phyloP scores from a whole-genome alignment of 257 asterid genomes.

The Mentha longifolia region DNA sequence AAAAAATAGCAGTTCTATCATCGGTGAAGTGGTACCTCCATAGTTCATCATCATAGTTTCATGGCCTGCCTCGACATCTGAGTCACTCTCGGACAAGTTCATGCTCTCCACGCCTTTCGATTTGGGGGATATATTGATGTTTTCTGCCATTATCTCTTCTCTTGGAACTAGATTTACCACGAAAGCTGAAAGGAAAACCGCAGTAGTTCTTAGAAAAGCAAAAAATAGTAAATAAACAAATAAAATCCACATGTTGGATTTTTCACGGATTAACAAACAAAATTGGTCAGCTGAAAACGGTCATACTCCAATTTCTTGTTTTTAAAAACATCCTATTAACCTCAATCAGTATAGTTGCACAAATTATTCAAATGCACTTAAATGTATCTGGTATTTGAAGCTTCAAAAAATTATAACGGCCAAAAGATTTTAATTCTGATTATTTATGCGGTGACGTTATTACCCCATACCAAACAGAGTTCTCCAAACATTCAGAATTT shows the following conservation, averaged over 20 bases:
- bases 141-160: constrained; percentile 45
- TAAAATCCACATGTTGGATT: neutral
- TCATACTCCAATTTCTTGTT: neutral
- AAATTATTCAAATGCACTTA: neutral
- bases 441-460: neutral
- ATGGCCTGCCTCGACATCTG: constrained; percentile 49
- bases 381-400: neutral
- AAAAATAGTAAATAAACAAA: neutral
- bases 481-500: neutral
- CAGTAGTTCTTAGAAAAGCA: neutral
- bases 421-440: constrained; percentile 3
- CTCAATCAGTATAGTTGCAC: neutral
- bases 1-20: neutral
- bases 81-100: constrained; percentile 48
- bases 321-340: constrained; percentile 4
- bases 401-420: neutral
- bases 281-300: neutral
- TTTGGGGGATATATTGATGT: constrained; percentile 63
- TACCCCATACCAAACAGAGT: constrained; percentile 5
- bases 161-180: constrained; percentile 53
- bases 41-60: constrained; percentile 37
- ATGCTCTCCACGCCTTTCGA: constrained; percentile 57
- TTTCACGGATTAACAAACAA: neutral
- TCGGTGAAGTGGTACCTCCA: constrained; percentile 44
- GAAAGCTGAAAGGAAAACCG: constrained; percentile 58